These are phyloP conservation scores for Acorus gramineus DNA, from an alignment of 106 monocot genomes.

Conservation along the genomic window DNA sequence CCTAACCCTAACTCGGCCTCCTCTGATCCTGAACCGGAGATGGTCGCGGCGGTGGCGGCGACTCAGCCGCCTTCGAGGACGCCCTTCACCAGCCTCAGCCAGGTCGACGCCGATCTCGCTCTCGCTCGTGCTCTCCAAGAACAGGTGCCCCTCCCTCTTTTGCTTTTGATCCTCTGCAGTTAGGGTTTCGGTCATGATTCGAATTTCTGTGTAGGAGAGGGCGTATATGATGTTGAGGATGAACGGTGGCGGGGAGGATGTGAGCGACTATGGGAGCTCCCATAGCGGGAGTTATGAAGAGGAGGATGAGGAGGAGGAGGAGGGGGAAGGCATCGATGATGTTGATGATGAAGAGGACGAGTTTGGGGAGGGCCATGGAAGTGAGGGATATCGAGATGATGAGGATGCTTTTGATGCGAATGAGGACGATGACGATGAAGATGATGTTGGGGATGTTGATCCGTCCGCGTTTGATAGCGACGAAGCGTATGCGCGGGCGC, in stretches of 20 bases:
- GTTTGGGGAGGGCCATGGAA: slow-evolving; percentile 13
- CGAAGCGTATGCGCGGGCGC: slow-evolving; percentile 77
- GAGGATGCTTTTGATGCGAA: slow-evolving; percentile 81
- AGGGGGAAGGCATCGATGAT: slow-evolving; percentile 13
- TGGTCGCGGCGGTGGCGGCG: not conserved
- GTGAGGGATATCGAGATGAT: slow-evolving; percentile 49
- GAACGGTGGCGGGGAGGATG: slow-evolving; percentile 22
- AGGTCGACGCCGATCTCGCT: slow-evolving; percentile 91
- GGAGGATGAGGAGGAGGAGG: slow-evolving; percentile 28
- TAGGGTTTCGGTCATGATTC: not conserved
- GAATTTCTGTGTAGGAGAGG: slow-evolving; percentile 51
- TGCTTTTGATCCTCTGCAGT: not conserved
- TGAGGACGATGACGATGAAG: not conserved
- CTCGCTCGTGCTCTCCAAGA: slow-evolving; percentile 87
- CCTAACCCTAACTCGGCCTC: not conserved
- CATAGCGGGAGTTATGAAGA: slow-evolving; percentile 44
- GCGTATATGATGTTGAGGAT: slow-evolving; percentile 92
- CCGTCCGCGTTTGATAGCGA: slow-evolving; percentile 61
- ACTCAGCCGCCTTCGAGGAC: slow-evolving; percentile 20
- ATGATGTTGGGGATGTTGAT: slow-evolving; percentile 17
- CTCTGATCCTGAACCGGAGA: slow-evolving; percentile 3
- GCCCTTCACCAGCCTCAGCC: slow-evolving; percentile 87
- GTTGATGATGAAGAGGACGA: slow-evolving; percentile 10
- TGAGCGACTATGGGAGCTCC: slow-evolving; percentile 28
- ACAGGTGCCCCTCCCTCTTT: slow-evolving; percentile 36